Conservation (phyloP, 441 rosid species). For the Erodium moschatum region DNA sequence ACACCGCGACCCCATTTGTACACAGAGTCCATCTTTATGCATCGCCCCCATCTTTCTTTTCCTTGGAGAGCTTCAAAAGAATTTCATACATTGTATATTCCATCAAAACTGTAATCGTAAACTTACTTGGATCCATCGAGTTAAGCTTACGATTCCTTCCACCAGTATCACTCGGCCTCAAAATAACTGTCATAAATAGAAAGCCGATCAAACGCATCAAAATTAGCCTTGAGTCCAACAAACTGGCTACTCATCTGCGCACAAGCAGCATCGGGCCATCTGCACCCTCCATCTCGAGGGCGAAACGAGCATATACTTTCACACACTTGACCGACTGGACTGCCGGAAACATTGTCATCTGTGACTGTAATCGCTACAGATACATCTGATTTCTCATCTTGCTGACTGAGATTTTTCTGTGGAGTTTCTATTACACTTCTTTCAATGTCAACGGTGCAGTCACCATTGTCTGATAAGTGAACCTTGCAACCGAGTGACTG, state of each 20-base stretch:
- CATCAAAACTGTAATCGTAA: neutral
- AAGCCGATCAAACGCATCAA: slow-evolving; percentile 79
- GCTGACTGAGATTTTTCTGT: slow-evolving; percentile 12
- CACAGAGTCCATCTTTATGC: neutral
- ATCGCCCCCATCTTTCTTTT: slow-evolving; percentile 10
- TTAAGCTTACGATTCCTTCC: neutral
- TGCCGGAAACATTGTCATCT: slow-evolving; percentile 43
- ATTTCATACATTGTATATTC: neutral
- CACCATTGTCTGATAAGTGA: slow-evolving; percentile 52
- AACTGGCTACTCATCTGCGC: slow-evolving; percentile 77
- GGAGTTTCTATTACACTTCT: slow-evolving; percentile 25
- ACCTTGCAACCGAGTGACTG: slow-evolving; percentile 85
- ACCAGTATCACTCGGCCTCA: slow-evolving; percentile 37
- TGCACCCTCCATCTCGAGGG: slow-evolving; percentile 64
- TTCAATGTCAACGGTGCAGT: slow-evolving; percentile 51
- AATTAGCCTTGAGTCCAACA: slow-evolving; percentile 74
- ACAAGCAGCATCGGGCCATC: slow-evolving; percentile 89
- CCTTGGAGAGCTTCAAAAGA: neutral
- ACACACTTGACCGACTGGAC: slow-evolving; percentile 40
- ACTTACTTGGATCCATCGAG: neutral
- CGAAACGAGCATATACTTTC: slow-evolving; percentile 71
- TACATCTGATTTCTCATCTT: slow-evolving; percentile 50
- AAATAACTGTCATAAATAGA: slow-evolving; percentile 70
- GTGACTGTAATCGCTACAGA: slow-evolving; percentile 45
- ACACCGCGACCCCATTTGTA: slow-evolving; percentile 15